phyloP scores from a whole-genome alignment of 2,329 filamentous ascomycete genomes.

The Neopestalotiopsis clavispora region DNA sequence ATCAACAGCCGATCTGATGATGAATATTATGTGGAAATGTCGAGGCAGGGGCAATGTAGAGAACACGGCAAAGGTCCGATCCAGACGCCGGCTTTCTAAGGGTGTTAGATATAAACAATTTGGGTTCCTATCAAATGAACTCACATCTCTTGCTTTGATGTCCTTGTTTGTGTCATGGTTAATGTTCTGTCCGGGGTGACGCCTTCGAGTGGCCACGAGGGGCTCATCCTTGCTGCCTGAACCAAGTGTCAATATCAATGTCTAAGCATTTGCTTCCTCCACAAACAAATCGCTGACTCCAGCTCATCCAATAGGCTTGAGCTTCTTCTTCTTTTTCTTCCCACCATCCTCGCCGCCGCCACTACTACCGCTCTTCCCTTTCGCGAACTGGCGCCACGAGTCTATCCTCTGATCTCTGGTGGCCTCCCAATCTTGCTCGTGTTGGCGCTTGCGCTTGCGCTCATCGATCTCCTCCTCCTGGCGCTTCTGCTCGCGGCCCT shows the following conservation, averaged over 20 bases:
- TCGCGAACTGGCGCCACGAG: conserved; percentile 92
- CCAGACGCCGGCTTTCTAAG: conserved; percentile 28
- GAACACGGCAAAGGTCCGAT: neutral
- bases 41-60: conserved; percentile 1
- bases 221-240: conserved; percentile 12
- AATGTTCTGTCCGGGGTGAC: neutral
- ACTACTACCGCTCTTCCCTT: conserved; percentile 59
- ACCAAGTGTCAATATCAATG: neutral
- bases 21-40: neutral
- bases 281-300: neutral
- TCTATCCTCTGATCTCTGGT: conserved; percentile 89
- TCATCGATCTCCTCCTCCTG: conserved; percentile 84
- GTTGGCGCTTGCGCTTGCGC: conserved; percentile 85
- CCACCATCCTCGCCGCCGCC: conserved; percentile 46
- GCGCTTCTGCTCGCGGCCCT: conserved; percentile 85
- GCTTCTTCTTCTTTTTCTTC: conserved; percentile 74
- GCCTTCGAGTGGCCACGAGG: neutral
- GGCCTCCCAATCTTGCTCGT: conserved; percentile 94
- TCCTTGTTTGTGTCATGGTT: too few relatives aligned
- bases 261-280: neutral
- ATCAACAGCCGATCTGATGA: neutral
- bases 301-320: conserved; percentile 63
- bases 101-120: conserved; percentile 38
- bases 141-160: conserved; percentile 31
- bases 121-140: conserved; percentile 39